Evolutionary conservation across 2,329 filamentous ascomycete genomes (phyloP).

Genomic region (Tolypocladium guangdongense): DNA sequence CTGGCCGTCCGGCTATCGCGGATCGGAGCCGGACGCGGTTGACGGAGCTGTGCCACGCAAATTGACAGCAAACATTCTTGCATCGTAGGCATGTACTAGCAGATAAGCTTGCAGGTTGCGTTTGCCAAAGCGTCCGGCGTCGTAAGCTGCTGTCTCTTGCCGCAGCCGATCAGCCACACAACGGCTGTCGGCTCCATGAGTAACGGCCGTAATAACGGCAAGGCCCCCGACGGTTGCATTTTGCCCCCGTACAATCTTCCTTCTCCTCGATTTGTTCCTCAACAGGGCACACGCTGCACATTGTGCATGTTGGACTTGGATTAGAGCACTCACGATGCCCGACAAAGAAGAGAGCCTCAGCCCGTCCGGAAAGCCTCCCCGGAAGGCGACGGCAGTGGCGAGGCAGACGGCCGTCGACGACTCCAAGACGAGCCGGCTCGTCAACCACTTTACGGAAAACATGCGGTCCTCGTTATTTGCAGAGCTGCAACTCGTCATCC

Average conservation of each 20-base stretch:
- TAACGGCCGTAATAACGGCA: neutral
- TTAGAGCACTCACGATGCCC: neutral
- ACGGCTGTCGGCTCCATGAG: conserved; percentile 4
- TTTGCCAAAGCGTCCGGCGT: neutral
- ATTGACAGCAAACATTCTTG: neutral
- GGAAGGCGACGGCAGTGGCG: neutral
- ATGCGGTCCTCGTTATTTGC: conserved; percentile 29
- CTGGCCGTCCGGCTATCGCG: neutral
- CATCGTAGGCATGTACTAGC: neutral
- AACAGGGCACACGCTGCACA: neutral
- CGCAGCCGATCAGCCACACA: neutral
- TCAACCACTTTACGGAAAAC: conserved; percentile 12
- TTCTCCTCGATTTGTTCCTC: neutral
- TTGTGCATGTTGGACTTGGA: neutral
- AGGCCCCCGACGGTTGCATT: neutral
- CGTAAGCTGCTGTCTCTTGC: neutral
- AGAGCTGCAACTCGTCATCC: conserved; percentile 33
- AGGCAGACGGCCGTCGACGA: neutral
- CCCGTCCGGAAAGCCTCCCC: neutral
- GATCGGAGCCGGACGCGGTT: neutral
- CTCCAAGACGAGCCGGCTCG: neutral
- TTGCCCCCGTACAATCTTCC: neutral
- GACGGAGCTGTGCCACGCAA: neutral
- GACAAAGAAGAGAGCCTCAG: neutral
- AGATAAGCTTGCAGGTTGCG: neutral